phyloP scores from a whole-genome alignment of 176 grass and related monocot species.

The Guadua angustifolia region DNA sequence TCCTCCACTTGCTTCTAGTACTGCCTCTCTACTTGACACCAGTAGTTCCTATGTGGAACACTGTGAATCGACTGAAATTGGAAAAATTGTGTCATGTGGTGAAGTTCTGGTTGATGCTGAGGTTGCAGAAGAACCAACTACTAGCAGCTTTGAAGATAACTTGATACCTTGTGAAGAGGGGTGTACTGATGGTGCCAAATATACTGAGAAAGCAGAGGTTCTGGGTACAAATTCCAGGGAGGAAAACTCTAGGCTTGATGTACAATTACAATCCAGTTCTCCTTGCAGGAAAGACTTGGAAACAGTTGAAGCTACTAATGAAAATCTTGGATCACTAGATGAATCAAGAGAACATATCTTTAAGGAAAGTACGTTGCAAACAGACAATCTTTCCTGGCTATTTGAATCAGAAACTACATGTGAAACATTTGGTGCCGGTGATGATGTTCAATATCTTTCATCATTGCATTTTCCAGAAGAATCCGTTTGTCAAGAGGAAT shows the following conservation, averaged over 20 bases:
- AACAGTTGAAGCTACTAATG: conserved; percentile 30
- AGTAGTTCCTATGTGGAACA: conserved; percentile 23
- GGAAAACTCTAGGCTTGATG: conserved; percentile 35
- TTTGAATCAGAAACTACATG: conserved; percentile 41
- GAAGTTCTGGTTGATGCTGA: conserved; percentile 51
- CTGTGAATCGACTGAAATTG: conserved; percentile 32
- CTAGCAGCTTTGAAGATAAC: conserved; percentile 27
- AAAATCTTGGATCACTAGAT: conserved; percentile 45
- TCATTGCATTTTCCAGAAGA: conserved; percentile 17
- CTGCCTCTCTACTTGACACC: conserved; percentile 3
- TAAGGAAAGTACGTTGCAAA: conserved; percentile 31
- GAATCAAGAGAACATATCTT: conserved; percentile 50
- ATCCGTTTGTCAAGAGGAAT: conserved; percentile 46
- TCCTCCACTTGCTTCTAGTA: conserved; percentile 13
- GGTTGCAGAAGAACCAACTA: conserved; percentile 46
- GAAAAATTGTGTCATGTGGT: conserved; percentile 28
- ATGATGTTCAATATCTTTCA: conserved; percentile 39
- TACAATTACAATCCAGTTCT: conserved; percentile 35
- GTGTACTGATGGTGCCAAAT: conserved; percentile 20
- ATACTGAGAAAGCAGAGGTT: conserved; percentile 35
- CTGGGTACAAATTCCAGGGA: conserved; percentile 31
- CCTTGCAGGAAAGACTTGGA: conserved; percentile 40
- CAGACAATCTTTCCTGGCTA: conserved; percentile 21
- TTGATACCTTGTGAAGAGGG: conserved; percentile 38
- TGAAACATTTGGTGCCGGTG: conserved; percentile 22